Evolutionary conservation across 768 basidiomycete genomes (phyloP), one percentile per base, ranked within the genome.

Genomic region (Strobilomyces confusus): DNA sequence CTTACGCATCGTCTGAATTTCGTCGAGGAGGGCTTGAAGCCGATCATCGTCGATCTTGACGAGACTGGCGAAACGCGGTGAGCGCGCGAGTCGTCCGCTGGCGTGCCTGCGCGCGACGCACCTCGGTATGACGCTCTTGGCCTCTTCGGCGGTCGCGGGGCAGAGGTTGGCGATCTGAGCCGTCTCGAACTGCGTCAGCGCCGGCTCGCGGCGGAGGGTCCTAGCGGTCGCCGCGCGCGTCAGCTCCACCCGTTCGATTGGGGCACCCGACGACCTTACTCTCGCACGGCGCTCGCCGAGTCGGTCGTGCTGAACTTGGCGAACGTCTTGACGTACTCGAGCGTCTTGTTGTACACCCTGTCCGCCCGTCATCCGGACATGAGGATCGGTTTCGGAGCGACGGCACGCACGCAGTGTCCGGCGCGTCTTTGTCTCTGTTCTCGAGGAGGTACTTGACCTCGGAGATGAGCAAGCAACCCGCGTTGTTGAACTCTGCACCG

Each of bases 131-230:
- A 93, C 80, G 62, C 92, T 92, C 75, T 93, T 95, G 25, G 92
- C 88, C 69, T 95, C 94, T 60, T 95, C 93, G 5, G 89, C 80
- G 54, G 85, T 84, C 37, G 84, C 89, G 14, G 93, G 93, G 64
- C 90, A 92, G 50, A 95, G 70, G 63, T 95, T 95, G 15, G 91
- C 91, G 49, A 95, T 89, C 66, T 95, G 93, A 3, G 92, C 92
- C 5, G 89, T 89, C 74, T 95, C 93, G 60, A 94, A 95, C 63
- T 90, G 89, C 2, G 91, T 91, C 36, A 95, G 67, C 3, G 83
- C 83, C 0, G 85, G 81, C 63, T 93, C 90, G 58, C 90, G 77
- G 47, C 87, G 80, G 8, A 95, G 72, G 1, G 88, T 89, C 64
- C 91, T 92, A 32, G 19, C 5, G 7, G 38, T 42, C 22, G 6